Percentiles rank a stretch among this genome's conserved stretches.
These are phyloP conservation scores for Amanita molliuscula DNA, from an alignment of 768 basidiomycete genomes.

Conservation along the genomic window DNA sequence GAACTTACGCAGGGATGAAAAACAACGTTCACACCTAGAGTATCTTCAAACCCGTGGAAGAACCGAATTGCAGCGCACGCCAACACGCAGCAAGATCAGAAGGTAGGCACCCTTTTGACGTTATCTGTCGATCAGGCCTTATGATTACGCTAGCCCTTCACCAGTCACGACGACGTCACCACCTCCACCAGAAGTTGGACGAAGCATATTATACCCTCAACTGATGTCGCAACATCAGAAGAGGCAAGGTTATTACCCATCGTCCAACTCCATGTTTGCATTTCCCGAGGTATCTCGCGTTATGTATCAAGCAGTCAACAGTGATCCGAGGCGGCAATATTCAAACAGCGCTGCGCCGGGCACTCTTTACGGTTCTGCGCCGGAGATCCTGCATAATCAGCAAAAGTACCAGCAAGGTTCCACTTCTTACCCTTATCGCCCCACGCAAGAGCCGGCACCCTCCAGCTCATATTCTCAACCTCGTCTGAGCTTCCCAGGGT, in stretches of 20 bases:
- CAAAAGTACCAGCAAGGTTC: neutral
- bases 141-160: slow-evolving; percentile 23
- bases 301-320: neutral
- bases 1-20: slow-evolving; percentile 15
- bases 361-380: neutral
- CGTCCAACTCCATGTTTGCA: slow-evolving; percentile 65
- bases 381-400: neutral
- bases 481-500: neutral
- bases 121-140: neutral
- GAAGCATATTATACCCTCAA: slow-evolving; percentile 47
- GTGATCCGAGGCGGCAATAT: neutral
- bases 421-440: neutral
- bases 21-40: slow-evolving; percentile 11
- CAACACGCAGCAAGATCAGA: slow-evolving; percentile 13
- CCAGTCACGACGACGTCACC: slow-evolving; percentile 69
- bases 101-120: slow-evolving; percentile 9
- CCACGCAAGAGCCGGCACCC: neutral
- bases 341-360: neutral
- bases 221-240: slow-evolving; percentile 77
- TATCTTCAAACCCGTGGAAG: slow-evolving; percentile 8
- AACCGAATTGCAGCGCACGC: slow-evolving; percentile 13
- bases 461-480: neutral
- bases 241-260: slow-evolving; percentile 69
- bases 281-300: slow-evolving; percentile 18
- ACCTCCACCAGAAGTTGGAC: slow-evolving; percentile 41